Percentiles rank a stretch among this genome's conserved stretches.
Evolutionary conservation across 164 flowering plant genomes (phyloP).

Genomic region (Piper longum): DNA sequence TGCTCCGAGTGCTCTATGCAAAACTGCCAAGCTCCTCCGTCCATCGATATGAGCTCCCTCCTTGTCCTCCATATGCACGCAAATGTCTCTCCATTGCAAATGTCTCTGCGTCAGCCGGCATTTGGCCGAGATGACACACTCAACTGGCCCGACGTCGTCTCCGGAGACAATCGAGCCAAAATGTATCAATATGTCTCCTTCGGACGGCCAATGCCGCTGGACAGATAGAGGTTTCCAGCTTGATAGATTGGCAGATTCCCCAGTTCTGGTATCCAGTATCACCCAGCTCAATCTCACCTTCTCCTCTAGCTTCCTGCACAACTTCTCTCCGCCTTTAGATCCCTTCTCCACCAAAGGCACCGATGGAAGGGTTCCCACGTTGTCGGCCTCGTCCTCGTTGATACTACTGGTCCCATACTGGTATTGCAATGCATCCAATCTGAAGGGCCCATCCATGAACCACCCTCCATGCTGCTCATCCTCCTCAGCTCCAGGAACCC

Average conservation of each 20-base stretch:
- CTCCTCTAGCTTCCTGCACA: slow-evolving; percentile 9
- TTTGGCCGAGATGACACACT: slow-evolving; percentile 13
- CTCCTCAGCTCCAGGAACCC: slow-evolving; percentile 8
- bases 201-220: slow-evolving; percentile 15
- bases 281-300: slow-evolving; percentile 24
- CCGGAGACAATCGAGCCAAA: slow-evolving; percentile 20
- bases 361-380: slow-evolving; percentile 3
- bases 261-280: slow-evolving; percentile 12
- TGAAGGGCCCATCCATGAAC: slow-evolving; percentile 14
- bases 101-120: slow-evolving; percentile 8
- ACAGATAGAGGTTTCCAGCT: slow-evolving; percentile 20
- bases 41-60: slow-evolving; percentile 12
- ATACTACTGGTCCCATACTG: background rate
- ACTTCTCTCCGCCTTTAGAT: slow-evolving; percentile 1
- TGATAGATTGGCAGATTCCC: slow-evolving; percentile 18
- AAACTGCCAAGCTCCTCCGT: slow-evolving; percentile 9
- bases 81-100: slow-evolving; percentile 15
- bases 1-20: slow-evolving; percentile 12
- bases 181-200: slow-evolving; percentile 6
- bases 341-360: slow-evolving; percentile 5
- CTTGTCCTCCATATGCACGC: slow-evolving; percentile 17
- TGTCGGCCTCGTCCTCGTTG: background rate
- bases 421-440: slow-evolving; percentile 8
- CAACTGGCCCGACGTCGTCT: slow-evolving; percentile 5
- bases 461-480: background rate